Conservation (phyloP, 2,329 filamentous ascomycete genomes). For the Pleoardoris graminearum region DNA sequence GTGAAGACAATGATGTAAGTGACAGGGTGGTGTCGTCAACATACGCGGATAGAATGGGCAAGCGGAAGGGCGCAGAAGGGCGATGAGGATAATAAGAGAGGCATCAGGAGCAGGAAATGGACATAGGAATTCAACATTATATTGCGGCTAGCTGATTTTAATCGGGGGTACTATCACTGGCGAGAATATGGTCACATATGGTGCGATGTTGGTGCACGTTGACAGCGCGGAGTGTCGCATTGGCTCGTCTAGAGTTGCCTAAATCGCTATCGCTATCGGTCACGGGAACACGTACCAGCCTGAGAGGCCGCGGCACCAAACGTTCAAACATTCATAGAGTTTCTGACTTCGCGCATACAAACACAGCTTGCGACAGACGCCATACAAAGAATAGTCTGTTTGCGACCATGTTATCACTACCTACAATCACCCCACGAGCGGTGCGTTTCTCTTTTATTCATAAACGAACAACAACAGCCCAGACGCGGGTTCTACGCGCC, state of each 20-base stretch:
- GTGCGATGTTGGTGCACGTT: slow-evolving; percentile 3
- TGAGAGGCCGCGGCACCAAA: too few species aligned
- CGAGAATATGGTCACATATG: slow-evolving; percentile 1
- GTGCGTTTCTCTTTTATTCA: slow-evolving; percentile 1
- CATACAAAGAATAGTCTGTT: too few species aligned
- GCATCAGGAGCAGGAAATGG: not conserved
- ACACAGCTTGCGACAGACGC: too few species aligned
- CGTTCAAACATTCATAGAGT: too few species aligned
- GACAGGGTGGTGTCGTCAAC: too few species aligned
- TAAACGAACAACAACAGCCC: not conserved
- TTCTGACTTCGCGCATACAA: too few species aligned
- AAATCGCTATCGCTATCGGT: not conserved
- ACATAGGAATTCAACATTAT: not conserved
- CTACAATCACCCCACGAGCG: slow-evolving; percentile 8
- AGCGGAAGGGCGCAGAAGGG: too few species aligned
- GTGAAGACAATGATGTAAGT: too few species aligned
- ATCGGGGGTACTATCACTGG: not conserved
- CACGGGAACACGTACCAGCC: not conserved
- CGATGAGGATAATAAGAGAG: not conserved
- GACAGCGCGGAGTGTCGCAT: not conserved
- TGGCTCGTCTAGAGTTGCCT: slow-evolving; percentile 3
- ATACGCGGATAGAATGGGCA: not conserved
- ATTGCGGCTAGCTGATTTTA: not conserved
- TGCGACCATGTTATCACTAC: slow-evolving; percentile 7
- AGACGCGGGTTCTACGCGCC: not conserved